phyloP scores from a whole-genome alignment of 495 filamentous ascomycete genomes.

The Penicillium flavigenum region DNA sequence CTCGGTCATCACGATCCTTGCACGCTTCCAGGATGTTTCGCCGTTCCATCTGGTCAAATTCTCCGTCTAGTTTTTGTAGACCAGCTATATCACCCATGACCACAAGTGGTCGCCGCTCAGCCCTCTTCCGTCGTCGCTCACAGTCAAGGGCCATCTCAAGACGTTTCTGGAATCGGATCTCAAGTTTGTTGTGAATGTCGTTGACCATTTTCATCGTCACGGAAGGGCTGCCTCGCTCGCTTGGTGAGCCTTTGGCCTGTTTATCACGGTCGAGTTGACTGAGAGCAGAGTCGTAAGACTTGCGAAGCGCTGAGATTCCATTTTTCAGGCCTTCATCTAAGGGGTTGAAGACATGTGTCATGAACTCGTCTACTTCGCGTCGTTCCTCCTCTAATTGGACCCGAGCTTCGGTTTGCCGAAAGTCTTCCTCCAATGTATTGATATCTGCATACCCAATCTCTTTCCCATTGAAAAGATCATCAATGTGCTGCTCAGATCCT shows the following conservation, averaged over 20 bases:
- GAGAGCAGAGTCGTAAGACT: conserved; percentile 49
- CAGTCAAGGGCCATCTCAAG: conserved; percentile 53
- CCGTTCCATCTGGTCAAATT: conserved; percentile 55
- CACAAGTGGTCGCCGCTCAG: conserved; percentile 51
- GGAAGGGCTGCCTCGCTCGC: conserved; percentile 39
- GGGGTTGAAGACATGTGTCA: conserved; percentile 51
- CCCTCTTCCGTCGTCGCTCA: conserved; percentile 52
- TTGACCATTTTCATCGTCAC: conserved; percentile 50
- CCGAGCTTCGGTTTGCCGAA: conserved; percentile 54
- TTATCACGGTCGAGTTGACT: conserved; percentile 46
- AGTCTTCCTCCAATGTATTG: conserved; percentile 58
- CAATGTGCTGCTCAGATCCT: conserved; percentile 53
- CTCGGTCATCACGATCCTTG: conserved; percentile 49
- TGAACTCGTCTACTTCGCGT: conserved; percentile 53
- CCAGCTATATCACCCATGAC: conserved; percentile 50
- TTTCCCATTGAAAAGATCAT: conserved; percentile 57
- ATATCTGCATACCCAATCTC: conserved; percentile 64
- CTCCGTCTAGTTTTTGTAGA: conserved; percentile 50
- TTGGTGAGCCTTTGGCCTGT: conserved; percentile 32
- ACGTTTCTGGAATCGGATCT: conserved; percentile 51
- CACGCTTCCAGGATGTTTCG: conserved; percentile 52
- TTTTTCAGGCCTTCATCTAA: conserved; percentile 52
- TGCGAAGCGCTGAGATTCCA: conserved; percentile 52
- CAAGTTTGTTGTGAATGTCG: conserved; percentile 46
- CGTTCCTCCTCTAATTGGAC: conserved; percentile 56